Conservation (phyloP, 305 asterid genomes). For the Lippia alba region DNA sequence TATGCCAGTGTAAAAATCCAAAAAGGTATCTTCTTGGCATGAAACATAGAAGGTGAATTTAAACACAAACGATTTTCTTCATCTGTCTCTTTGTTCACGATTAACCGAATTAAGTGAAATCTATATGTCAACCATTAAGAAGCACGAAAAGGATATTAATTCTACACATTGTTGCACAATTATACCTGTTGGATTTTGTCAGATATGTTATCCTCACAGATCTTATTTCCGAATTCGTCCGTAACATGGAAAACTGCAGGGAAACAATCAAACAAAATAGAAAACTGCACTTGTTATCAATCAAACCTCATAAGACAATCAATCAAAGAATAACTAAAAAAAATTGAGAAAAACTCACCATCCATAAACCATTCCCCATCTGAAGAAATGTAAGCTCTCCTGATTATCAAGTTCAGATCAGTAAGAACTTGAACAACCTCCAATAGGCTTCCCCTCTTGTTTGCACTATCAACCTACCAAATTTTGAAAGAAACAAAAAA, state of each 20-base stretch:
- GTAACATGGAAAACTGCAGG: conserved; percentile 55
- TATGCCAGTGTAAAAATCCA: no score
- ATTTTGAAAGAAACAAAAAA: neutral
- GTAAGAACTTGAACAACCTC: conserved; percentile 87
- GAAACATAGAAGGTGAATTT: conserved; percentile 1
- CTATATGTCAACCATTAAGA: neutral
- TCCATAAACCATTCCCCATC: conserved; percentile 97
- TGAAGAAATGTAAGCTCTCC: conserved; percentile 86
- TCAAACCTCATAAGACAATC: conserved; percentile 2
- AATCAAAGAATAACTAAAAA: neutral
- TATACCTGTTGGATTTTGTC: conserved; percentile 49
- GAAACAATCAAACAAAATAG: conserved; percentile 18
- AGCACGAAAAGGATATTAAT: neutral
- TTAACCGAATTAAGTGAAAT: neutral
- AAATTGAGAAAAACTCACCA: conserved; percentile 45
- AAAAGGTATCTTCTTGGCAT: neutral
- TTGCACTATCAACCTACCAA: conserved; percentile 54
- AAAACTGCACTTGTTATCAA: neutral
- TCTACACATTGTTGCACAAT: neutral
- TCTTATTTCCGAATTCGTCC: conserved; percentile 49
- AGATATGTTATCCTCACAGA: conserved; percentile 41
- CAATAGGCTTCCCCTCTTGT: conserved; percentile 51
- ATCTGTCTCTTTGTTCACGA: neutral
- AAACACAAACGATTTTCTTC: neutral
- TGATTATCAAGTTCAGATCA: conserved; percentile 76